Conservation (phyloP, 345 rosid species). For the Stellera chamaejasme region DNA sequence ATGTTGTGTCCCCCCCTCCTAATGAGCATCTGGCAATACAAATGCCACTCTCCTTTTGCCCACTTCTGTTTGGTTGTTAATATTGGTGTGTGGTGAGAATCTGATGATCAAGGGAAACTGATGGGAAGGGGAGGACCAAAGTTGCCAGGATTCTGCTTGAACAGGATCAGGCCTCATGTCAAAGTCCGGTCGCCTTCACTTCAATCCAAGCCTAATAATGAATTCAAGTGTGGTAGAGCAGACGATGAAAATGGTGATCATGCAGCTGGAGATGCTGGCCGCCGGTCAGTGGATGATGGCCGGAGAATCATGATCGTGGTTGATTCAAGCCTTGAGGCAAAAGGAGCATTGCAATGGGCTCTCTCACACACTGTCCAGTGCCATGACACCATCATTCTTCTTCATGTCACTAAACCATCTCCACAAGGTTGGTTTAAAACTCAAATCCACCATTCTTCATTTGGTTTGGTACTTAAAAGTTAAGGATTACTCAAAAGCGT, state of each 20-base stretch:
- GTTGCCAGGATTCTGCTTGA: conserved; percentile 61
- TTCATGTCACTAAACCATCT: conserved; percentile 50
- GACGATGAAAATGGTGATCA: conserved; percentile 12
- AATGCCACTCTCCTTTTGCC: too few relatives aligned
- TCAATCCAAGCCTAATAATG: conserved; percentile 27
- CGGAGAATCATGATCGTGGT: conserved; percentile 84
- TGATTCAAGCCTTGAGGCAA: conserved; percentile 67
- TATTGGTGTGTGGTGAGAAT: background rate
- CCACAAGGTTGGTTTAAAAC: conserved; percentile 51
- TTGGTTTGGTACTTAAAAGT: background rate
- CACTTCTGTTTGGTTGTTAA: too few relatives aligned
- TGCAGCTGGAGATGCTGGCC: conserved; percentile 6
- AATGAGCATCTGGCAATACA: background rate
- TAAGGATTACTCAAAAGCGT: background rate
- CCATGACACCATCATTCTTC: conserved; percentile 64
- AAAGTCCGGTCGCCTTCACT: conserved; percentile 60
- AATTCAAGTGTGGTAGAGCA: background rate
- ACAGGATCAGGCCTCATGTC: conserved; percentile 70
- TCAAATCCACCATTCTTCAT: background rate
- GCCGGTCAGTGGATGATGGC: conserved; percentile 19
- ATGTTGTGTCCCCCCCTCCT: conserved; percentile 3
- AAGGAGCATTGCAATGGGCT: conserved; percentile 86
- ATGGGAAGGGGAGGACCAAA: conserved; percentile 41
- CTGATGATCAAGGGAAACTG: background rate
- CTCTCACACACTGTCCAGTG: conserved; percentile 76